phyloP scores from a whole-genome alignment of 306 rosid species.

The Quillaja saponaria region DNA sequence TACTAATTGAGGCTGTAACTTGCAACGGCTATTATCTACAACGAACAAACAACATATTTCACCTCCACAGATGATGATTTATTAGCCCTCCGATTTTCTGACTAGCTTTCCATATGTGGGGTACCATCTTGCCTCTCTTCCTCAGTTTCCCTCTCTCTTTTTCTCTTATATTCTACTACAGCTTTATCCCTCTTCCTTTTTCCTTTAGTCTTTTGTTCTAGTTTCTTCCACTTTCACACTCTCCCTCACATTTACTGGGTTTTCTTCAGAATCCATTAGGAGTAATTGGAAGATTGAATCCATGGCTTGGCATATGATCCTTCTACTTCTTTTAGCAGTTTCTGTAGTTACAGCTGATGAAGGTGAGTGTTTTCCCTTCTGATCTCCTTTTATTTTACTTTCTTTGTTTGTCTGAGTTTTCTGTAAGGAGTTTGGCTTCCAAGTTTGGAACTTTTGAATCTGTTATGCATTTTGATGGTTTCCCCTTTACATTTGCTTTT shows the following conservation, averaged over 20 bases:
- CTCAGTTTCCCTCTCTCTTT: background rate
- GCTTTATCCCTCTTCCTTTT: slow-evolving; percentile 48
- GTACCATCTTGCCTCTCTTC: slow-evolving; percentile 29
- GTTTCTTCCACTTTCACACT: slow-evolving; percentile 28
- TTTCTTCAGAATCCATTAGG: slow-evolving; percentile 32
- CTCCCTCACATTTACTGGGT: slow-evolving; percentile 37
- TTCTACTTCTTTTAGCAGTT: slow-evolving; percentile 54
- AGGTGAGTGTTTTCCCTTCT: slow-evolving; percentile 42
- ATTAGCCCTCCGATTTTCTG: slow-evolving; percentile 55
- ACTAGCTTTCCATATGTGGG: slow-evolving; percentile 64
- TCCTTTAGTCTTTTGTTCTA: slow-evolving; percentile 35
- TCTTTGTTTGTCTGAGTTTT: slow-evolving; percentile 5
- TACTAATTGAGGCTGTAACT: slow-evolving; percentile 23
- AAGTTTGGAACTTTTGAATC: slow-evolving; percentile 12
- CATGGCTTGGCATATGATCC: slow-evolving; percentile 54
- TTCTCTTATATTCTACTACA: slow-evolving; percentile 45
- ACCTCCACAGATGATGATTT: slow-evolving; percentile 16
- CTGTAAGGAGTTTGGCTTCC: slow-evolving; percentile 16
- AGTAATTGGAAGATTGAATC: slow-evolving; percentile 32
- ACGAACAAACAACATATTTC: slow-evolving; percentile 4
- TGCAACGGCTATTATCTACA: slow-evolving; percentile 54
- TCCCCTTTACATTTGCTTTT: slow-evolving; percentile 16
- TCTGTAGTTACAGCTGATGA: slow-evolving; percentile 61
- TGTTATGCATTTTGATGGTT: slow-evolving; percentile 30
- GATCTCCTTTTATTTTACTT: background rate